Percentiles rank a stretch among this genome's conserved stretches.
phyloP scores from a whole-genome alignment of 139 green algal species.

The Chlorella sorokiniana region DNA sequence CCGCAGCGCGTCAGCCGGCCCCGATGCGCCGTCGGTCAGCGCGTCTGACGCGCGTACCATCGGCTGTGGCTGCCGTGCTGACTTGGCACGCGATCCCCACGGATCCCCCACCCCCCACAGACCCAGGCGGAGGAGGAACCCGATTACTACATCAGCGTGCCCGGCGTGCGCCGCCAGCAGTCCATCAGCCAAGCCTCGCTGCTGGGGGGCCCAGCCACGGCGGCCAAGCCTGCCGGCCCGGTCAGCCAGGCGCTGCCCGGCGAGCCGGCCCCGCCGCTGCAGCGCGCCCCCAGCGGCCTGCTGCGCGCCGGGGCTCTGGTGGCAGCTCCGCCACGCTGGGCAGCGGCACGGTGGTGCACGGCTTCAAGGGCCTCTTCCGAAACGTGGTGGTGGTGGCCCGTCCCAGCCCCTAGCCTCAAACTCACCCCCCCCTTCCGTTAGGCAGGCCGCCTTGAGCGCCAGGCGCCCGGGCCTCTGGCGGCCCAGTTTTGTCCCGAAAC shows the following conservation, averaged over 20 bases:
- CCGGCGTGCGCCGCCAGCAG: slow-evolving; percentile 19
- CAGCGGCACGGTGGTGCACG: slow-evolving; percentile 10
- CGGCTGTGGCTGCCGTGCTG: no score
- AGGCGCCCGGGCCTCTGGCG: background rate
- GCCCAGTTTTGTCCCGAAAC: background rate
- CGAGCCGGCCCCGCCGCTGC: background rate
- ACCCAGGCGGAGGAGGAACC: slow-evolving; percentile 15
- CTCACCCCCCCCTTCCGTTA: background rate
- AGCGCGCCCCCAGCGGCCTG: background rate
- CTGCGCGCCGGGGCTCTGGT: background rate
- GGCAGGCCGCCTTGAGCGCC: background rate
- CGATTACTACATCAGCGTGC: slow-evolving; percentile 29
- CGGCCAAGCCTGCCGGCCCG: no score
- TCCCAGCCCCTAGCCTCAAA: background rate
- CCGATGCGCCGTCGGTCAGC: no score
- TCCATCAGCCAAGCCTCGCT: background rate
- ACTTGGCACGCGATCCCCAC: background rate
- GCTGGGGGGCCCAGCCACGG: background rate
- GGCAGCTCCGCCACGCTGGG: background rate
- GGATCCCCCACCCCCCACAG: no score
- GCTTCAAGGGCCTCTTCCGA: slow-evolving; percentile 20
- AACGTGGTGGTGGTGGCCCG: background rate
- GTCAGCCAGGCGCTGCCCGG: no score
- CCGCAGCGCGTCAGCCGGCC: no score
- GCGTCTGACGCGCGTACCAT: no score